Percentiles rank a stretch among this genome's conserved stretches.
phyloP scores from a whole-genome alignment of 2,329 filamentous ascomycete genomes.

The Biscogniauxia sp. region DNA sequence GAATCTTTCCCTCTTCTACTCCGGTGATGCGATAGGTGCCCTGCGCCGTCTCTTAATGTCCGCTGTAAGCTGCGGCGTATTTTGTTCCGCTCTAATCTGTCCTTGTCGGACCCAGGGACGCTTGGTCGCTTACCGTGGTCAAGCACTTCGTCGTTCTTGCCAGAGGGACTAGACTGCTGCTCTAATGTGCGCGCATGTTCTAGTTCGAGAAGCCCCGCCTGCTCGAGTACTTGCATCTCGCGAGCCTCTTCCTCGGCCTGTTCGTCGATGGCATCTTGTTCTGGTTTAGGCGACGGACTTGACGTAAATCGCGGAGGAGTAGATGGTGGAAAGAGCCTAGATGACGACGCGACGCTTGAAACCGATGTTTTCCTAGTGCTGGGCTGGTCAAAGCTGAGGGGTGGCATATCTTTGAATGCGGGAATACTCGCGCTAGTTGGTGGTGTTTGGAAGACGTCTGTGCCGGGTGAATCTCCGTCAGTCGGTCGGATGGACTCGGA shows the following conservation, averaged over 20 bases:
- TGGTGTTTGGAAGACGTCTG: slow-evolving; percentile 50
- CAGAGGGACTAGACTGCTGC: slow-evolving; percentile 39
- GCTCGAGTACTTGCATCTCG: slow-evolving; percentile 65
- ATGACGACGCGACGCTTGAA: slow-evolving; percentile 43
- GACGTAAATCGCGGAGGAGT: slow-evolving; percentile 33
- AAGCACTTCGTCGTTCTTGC: slow-evolving; percentile 42
- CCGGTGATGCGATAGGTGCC: slow-evolving; percentile 63
- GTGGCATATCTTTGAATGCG: slow-evolving; percentile 42
- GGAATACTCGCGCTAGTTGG: slow-evolving; percentile 40
- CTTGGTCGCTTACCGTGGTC: slow-evolving; percentile 38
- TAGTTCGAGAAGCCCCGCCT: slow-evolving; percentile 61
- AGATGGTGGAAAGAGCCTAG: slow-evolving; percentile 31
- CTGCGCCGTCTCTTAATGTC: slow-evolving; percentile 79
- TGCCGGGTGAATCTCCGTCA: slow-evolving; percentile 38
- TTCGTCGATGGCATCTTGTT: slow-evolving; percentile 31
- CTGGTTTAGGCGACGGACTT: slow-evolving; percentile 31
- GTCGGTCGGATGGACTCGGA: slow-evolving; percentile 30
- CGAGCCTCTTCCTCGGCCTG: slow-evolving; percentile 58
- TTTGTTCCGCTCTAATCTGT: slow-evolving; percentile 60
- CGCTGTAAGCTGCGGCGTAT: slow-evolving; percentile 85
- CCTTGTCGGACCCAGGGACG: slow-evolving; percentile 34
- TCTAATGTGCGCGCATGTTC: slow-evolving; percentile 41
- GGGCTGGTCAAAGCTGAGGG: slow-evolving; percentile 34
- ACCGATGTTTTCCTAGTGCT: slow-evolving; percentile 41
- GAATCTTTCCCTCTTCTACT: slow-evolving; percentile 77